phyloP scores from a whole-genome alignment of 495 filamentous ascomycete genomes.

The Sordaria brevicollis region DNA sequence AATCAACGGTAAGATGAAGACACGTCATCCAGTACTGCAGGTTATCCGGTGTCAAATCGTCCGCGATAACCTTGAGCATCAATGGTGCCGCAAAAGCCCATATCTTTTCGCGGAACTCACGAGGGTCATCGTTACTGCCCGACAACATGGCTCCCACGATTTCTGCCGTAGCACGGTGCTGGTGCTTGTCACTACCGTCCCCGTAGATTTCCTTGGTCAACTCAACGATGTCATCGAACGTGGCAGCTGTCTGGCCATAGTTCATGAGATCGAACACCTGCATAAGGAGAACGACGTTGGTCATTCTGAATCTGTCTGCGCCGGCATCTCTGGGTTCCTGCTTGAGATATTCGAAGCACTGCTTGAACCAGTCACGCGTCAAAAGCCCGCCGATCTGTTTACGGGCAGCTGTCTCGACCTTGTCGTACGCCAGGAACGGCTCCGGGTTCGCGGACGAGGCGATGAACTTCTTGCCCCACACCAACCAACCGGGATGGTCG shows the following conservation, averaged over 20 bases:
- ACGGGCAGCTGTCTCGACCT: constrained; percentile 65
- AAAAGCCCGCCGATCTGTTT: constrained; percentile 71
- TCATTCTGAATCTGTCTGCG: constrained; percentile 80
- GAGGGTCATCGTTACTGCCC: constrained; percentile 59
- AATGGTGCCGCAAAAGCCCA: constrained; percentile 91
- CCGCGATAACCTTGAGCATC: constrained; percentile 71
- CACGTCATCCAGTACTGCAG: constrained; percentile 88
- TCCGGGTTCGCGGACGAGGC: constrained; percentile 61
- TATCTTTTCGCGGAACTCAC: constrained; percentile 57
- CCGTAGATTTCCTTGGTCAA: constrained; percentile 64
- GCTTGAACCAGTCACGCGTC: constrained; percentile 74
- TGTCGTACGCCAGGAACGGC: constrained; percentile 69
- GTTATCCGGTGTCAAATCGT: constrained; percentile 91
- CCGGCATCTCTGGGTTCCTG: constrained; percentile 84
- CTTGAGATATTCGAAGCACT: constrained; percentile 86
- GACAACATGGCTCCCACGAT: constrained; percentile 79
- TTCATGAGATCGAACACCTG: constrained; percentile 83
- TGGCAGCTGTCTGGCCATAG: constrained; percentile 60
- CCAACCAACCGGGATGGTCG: constrained; percentile 94
- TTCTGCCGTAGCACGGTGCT: constrained; percentile 91
- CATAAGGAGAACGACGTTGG: constrained; percentile 73
- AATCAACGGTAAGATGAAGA: constrained; percentile 69
- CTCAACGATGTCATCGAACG: constrained; percentile 80
- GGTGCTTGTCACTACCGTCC: constrained; percentile 94
- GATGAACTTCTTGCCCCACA: constrained; percentile 79